Evolutionary conservation across 2,329 filamentous ascomycete genomes (phyloP), one percentile per base, ranked within the genome.

Genomic region (Colletotrichum sojae): DNA sequence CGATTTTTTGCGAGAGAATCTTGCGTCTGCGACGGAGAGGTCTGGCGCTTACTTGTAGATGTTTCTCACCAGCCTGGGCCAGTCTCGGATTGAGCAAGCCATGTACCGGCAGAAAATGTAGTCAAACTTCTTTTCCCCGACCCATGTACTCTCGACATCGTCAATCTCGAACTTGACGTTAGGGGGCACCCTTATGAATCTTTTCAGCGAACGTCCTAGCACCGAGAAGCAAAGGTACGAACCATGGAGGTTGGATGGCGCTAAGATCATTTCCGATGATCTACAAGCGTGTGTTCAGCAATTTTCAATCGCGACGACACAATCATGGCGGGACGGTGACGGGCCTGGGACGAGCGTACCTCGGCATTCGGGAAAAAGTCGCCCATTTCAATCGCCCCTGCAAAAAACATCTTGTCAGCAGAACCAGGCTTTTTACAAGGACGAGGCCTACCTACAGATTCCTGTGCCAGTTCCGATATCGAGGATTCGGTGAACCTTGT

Each of bases 381-480:
- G 8, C 25, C 55, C 27, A 59, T 71, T n/a, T 73, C 72, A 13
- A 73, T 71, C 12, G 72, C 83, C 87, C 48, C 48, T 27, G 20
- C 12, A 51, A 8, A 10, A 4, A 12, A 51, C 1, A 13, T 5
- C 48, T 2, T 1, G 20, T 18, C 48, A 51, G 6, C 2, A 16
- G 5, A 46, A 2, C 4, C 18, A 31, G 27, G 9, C 27, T 8
- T 31, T 31, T 31, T 3, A 10, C 3, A 22, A 2, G 10, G 12
- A 22, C 10, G 5, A 1, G 4, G 4, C 9, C 27, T 36, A 10
- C 48, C n/a, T 51, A 51, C 89, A 91, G 67, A 89, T 88, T 4
- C 89, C 89, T 0, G 88, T 89, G 18, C 89, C 89, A 9, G 86
- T 89, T 54, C 88, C 87, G 8, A 90, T 78, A 72, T 90, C 87